These are phyloP conservation scores for Nicotiana rustica DNA, from an alignment of 305 asterid species.

Conservation along the genomic window DNA sequence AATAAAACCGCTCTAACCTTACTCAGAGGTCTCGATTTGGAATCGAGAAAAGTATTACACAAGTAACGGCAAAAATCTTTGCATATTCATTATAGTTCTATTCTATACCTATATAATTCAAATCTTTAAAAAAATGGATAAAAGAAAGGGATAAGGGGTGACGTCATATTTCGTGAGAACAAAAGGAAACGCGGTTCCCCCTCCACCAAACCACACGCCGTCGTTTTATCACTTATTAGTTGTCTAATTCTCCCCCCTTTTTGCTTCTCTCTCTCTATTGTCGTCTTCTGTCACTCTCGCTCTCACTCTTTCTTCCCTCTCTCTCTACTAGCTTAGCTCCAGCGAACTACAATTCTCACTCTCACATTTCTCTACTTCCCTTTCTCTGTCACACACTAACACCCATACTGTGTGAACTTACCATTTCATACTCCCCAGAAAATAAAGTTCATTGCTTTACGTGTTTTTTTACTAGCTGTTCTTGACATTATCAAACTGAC, in stretches of 20 bases:
- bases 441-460: background rate
- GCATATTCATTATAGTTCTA: no score
- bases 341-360: background rate
- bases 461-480: background rate
- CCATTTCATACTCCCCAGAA: background rate
- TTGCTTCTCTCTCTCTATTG: constrained; percentile 39
- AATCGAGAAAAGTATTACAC: no score
- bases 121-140: no score
- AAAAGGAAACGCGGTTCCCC: background rate
- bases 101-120: no score
- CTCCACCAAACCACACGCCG: background rate
- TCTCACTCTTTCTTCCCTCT: constrained; percentile 19
- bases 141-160: constrained; percentile 27
- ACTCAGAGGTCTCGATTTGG: no score
- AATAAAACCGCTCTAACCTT: no score
- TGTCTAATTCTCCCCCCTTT: constrained; percentile 38
- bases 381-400: constrained; percentile 29
- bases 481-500: background rate
- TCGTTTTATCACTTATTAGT: constrained; percentile 15
- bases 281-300: constrained; percentile 20
- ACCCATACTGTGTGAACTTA: background rate
- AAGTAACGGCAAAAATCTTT: no score
- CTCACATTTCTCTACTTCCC: background rate
- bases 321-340: constrained; percentile 27
- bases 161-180: background rate